These are phyloP conservation scores for Oryza rufipogon DNA, from an alignment of 176 grass and related monocot genomes.

Conservation along the genomic window DNA sequence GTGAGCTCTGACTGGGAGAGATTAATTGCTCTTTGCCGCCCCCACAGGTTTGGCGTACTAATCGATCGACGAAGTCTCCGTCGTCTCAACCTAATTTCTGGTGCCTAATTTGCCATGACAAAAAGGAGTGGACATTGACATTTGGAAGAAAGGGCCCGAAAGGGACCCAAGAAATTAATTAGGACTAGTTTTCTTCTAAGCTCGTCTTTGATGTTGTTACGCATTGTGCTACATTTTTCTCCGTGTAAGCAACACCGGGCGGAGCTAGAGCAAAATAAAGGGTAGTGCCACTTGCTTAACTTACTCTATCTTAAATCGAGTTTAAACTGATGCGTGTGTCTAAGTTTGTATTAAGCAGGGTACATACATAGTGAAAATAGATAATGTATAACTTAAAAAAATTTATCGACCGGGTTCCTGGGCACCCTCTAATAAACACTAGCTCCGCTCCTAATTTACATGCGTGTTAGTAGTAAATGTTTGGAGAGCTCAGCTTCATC, in stretches of 20 bases:
- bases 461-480: background rate
- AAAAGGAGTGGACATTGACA: background rate
- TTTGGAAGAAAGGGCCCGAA: background rate
- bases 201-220: background rate
- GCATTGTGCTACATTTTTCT: background rate
- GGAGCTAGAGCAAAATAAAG: no score
- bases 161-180: background rate
- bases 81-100: slow-evolving; percentile 34
- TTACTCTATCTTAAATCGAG: no score
- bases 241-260: background rate
- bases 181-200: background rate
- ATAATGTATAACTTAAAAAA: no score
- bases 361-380: no score
- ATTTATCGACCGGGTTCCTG: no score
- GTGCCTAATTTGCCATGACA: slow-evolving; percentile 25
- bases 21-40: background rate
- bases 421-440: no score
- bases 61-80: background rate
- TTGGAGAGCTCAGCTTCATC: background rate
- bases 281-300: no score
- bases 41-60: slow-evolving; percentile 21
- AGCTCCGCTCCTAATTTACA: no score
- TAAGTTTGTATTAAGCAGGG: no score
- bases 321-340: no score
- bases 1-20: background rate